Base-by-base conservation (phyloP, 352 stramenopile species). In the Phytophthora ohioensis region DNA sequence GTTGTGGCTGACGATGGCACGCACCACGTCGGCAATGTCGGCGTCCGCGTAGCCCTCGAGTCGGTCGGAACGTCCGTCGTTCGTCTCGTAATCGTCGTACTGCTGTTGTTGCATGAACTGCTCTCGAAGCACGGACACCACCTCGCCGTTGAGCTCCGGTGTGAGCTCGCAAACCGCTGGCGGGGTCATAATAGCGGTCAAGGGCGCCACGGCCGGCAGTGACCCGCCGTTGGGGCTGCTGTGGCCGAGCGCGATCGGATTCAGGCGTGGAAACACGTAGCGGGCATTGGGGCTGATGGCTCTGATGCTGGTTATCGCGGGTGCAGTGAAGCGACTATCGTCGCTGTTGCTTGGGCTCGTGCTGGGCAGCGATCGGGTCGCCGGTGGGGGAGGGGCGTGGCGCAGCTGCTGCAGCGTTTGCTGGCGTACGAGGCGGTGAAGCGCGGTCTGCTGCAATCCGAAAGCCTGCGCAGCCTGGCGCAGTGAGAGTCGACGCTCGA, bases 21-120 rank as follows among this genome's bases (percentile, higher is more conserved):
- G 85, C 52, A 85, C 81, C n/a, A 90, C 81, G 59, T 86, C 81
- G 21, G 72, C 74, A 48, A 92, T 86, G 69, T 92, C 82, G 39
- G 46, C 69, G 58, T 83, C 69, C 27, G 74, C 62, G 65, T 80
- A 83, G 35, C 76, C 74, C 55, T 79, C 75, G 75, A 76, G 51
- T 54, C 65, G 61, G 27, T 51, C 15, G 52, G 68, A 69, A 35
- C 67, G 66, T 21, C 68, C 56, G 31, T 73, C 64, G n/a, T 46
- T 41, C 2, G 42, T 53, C 17, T 75, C 51, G 41, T 67, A 67
- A 38, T 64, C 59, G 35, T 80, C 68, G 32, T 73, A 64, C 15
- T 70, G 64, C n/a, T 82, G 67, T 36, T 86, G 79, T 43, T 84
- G 77, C 43, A 82, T 48, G 21, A 80, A 89, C 62, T 91, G 77